Conservation (phyloP, 495 filamentous ascomycete genomes). For the Aspergillus haitiensis region DNA sequence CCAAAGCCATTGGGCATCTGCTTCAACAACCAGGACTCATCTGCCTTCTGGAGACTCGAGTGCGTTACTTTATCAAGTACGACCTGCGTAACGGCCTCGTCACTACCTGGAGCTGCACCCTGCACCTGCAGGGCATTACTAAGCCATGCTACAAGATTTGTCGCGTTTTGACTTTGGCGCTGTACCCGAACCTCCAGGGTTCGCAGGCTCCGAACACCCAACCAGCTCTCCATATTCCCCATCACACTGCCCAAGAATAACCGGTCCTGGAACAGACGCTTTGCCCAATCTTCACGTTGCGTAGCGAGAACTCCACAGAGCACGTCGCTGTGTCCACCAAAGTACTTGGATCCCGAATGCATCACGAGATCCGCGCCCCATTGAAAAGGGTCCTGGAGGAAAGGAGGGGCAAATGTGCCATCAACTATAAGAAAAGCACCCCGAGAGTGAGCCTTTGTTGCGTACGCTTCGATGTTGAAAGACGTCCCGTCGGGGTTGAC, state of each 20-base stretch:
- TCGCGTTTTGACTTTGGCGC: slow-evolving; percentile 69
- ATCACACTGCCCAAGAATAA: slow-evolving; percentile 78
- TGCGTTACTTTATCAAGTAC: slow-evolving; percentile 66
- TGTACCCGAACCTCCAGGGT: slow-evolving; percentile 82
- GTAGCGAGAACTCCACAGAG: slow-evolving; percentile 80
- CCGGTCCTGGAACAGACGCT: slow-evolving; percentile 61
- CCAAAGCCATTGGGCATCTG: slow-evolving; percentile 95
- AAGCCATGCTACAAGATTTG: slow-evolving; percentile 70
- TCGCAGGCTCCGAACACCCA: slow-evolving; percentile 79
- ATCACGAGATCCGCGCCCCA: slow-evolving; percentile 81
- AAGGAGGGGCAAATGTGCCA: slow-evolving; percentile 89
- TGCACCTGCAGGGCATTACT: slow-evolving; percentile 43
- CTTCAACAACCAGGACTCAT: slow-evolving; percentile 68
- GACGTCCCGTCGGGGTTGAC: slow-evolving; percentile 86
- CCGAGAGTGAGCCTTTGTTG: slow-evolving; percentile 64
- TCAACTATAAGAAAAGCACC: slow-evolving; percentile 84
- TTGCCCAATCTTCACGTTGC: slow-evolving; percentile 55
- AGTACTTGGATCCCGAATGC: slow-evolving; percentile 93
- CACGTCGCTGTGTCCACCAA: slow-evolving; percentile 91
- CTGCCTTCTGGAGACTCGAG: slow-evolving; percentile 69
- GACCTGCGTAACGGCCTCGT: slow-evolving; percentile 47
- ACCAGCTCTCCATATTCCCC: slow-evolving; percentile 90
- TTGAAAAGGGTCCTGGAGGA: slow-evolving; percentile 79
- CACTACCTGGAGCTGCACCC: slow-evolving; percentile 32
- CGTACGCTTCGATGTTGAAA: slow-evolving; percentile 65